A percentile compares a stretch with the other conserved stretches of the same genome.
Conservation (phyloP, 257 asterid genomes). For the Echium plantagineum region DNA sequence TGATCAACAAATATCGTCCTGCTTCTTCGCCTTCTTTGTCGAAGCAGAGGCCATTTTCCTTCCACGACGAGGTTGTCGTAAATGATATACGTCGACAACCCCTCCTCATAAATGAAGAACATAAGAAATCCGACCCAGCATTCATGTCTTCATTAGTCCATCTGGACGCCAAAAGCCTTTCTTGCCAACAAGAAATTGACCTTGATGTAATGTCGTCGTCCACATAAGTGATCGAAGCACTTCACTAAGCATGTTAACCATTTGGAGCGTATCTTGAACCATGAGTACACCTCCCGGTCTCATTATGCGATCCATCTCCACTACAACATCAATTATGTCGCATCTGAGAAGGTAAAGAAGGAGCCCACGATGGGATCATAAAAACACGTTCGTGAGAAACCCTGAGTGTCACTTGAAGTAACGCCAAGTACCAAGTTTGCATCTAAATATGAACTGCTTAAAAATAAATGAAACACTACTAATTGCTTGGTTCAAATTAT, state of each 20-base stretch:
- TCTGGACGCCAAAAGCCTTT: conserved; percentile 81
- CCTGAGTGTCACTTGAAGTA: too few species aligned
- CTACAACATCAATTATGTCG: conserved; percentile 55
- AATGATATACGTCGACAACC: not conserved
- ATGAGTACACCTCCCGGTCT: conserved; percentile 83
- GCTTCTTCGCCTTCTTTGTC: not conserved
- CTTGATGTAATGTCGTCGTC: conserved; percentile 50
- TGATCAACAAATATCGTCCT: not conserved
- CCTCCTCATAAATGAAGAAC: not conserved
- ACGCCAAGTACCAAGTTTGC: not conserved
- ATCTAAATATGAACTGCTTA: not conserved
- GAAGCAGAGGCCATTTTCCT: not conserved
- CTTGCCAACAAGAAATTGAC: conserved; percentile 74
- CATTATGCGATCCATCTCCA: conserved; percentile 74
- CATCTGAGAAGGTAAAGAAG: conserved; percentile 44
- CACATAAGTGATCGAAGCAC: conserved; percentile 69
- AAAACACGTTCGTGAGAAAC: not conserved
- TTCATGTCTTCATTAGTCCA: conserved; percentile 17
- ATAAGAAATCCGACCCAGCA: not conserved
- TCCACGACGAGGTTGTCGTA: not conserved
- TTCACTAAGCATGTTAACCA: conserved; percentile 35
- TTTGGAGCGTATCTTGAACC: conserved; percentile 61
- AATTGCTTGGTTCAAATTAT: not conserved
- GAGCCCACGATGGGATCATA: not conserved
- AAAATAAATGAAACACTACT: not conserved